Percentiles rank a stretch among this genome's conserved stretches.
Evolutionary conservation across 371 early-diverging fungal genomes (phyloP).

Genomic region (Mucor circinelloides): DNA sequence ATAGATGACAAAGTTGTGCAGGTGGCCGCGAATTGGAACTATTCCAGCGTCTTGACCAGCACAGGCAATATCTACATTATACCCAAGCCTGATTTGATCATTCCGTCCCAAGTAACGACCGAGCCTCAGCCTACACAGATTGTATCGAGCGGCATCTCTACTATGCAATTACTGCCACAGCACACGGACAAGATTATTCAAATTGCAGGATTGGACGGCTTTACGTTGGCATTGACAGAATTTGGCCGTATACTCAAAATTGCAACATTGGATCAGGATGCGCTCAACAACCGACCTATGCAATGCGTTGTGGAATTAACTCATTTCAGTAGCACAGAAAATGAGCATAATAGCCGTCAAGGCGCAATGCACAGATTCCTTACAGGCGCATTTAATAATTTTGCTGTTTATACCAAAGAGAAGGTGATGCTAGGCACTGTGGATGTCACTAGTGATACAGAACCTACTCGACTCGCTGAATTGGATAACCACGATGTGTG

Average conservation of each 20-base stretch:
- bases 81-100: slow-evolving; percentile 23
- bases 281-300: not conserved
- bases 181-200: slow-evolving; percentile 23
- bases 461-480: not conserved
- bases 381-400: slow-evolving; percentile 19
- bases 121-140: slow-evolving; percentile 2
- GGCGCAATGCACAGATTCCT: slow-evolving; percentile 17
- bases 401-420: slow-evolving; percentile 33
- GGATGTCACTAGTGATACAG: not conserved
- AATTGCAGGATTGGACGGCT: slow-evolving; percentile 21
- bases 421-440: slow-evolving; percentile 18
- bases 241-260: slow-evolving; percentile 23
- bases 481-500: slow-evolving; percentile 17
- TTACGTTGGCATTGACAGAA: slow-evolving; percentile 22
- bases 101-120: not conserved
- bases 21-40: slow-evolving; percentile 39
- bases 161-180: not conserved
- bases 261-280: not conserved
- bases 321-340: slow-evolving; percentile 9
- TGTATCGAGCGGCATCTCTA: not conserved
- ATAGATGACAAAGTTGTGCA: slow-evolving; percentile 20
- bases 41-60: slow-evolving; percentile 31
- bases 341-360: slow-evolving; percentile 10
- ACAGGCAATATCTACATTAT: slow-evolving; percentile 28
- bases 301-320: slow-evolving; percentile 1